Evolutionary conservation across 1,284 basidiomycete species (phyloP).

Genomic region (Ceratobasidium theobromae): DNA sequence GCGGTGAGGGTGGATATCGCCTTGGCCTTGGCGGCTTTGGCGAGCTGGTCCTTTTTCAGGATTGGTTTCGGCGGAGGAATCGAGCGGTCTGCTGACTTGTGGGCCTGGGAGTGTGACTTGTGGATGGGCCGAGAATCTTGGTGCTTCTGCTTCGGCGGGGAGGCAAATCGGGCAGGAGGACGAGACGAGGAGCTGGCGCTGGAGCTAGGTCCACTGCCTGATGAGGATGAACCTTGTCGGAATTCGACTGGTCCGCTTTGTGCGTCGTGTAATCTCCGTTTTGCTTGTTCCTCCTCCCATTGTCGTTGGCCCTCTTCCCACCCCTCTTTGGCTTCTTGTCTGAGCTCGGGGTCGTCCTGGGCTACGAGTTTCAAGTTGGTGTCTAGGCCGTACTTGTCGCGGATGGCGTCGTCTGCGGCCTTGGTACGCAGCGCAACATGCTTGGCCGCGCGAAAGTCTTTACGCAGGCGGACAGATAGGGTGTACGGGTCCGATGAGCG

Average conservation of each 20-base stretch:
- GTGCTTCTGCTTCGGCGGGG: not conserved
- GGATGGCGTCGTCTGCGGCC: conserved; percentile 66
- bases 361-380: conserved; percentile 56
- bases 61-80: not conserved
- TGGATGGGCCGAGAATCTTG: conserved; percentile 14
- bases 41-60: conserved; percentile 5
- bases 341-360: conserved; percentile 58
- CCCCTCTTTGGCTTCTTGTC: conserved; percentile 59
- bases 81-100: too few species aligned
- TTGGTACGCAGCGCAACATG: conserved; percentile 67
- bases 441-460: conserved; percentile 83
- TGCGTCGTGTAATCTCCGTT: conserved; percentile 25
- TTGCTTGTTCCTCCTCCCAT: conserved; percentile 30
- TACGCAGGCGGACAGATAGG: conserved; percentile 71
- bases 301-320: conserved; percentile 51
- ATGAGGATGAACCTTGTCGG: not conserved
- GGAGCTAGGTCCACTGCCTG: too few species aligned
- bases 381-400: conserved; percentile 71
- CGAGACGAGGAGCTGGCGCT: not conserved
- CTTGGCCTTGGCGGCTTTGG: conserved; percentile 18
- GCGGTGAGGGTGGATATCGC: conserved; percentile 18
- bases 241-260: conserved; percentile 4
- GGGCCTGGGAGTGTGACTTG: conserved; percentile 11
- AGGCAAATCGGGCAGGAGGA: not conserved
- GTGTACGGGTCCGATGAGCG: conserved; percentile 83